phyloP scores from a whole-genome alignment of 148 eudicot species.

The Oxyria digyna region DNA sequence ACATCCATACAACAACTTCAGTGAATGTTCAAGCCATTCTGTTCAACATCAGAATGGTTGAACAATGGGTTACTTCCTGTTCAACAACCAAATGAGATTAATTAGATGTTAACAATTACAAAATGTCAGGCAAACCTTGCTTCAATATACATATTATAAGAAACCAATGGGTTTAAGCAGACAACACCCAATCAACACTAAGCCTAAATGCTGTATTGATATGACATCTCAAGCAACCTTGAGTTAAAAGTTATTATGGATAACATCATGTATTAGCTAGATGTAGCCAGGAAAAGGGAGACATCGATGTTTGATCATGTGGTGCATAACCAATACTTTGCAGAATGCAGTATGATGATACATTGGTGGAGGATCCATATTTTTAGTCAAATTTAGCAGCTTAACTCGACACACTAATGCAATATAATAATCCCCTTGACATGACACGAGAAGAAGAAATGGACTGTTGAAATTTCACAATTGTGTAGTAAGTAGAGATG shows the following conservation, averaged over 20 bases:
- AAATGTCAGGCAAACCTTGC: background rate
- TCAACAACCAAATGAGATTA: background rate
- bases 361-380: background rate
- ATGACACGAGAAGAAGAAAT: background rate
- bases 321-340: background rate
- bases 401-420: background rate
- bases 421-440: background rate
- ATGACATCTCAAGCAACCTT: background rate
- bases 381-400: background rate
- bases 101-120: no score
- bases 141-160: background rate
- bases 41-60: no score
- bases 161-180: background rate
- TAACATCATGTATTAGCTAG: background rate
- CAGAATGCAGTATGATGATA: background rate
- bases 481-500: background rate
- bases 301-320: background rate
- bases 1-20: no score
- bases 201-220: background rate
- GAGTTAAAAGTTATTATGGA: background rate
- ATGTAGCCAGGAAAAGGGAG: background rate
- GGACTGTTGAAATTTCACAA: background rate
- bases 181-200: background rate
- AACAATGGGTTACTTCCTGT: constrained; percentile 55
- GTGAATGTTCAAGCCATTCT: no score